phyloP scores from a whole-genome alignment of 805 yeast genomes.

The Sugiyamaella smithiae region DNA sequence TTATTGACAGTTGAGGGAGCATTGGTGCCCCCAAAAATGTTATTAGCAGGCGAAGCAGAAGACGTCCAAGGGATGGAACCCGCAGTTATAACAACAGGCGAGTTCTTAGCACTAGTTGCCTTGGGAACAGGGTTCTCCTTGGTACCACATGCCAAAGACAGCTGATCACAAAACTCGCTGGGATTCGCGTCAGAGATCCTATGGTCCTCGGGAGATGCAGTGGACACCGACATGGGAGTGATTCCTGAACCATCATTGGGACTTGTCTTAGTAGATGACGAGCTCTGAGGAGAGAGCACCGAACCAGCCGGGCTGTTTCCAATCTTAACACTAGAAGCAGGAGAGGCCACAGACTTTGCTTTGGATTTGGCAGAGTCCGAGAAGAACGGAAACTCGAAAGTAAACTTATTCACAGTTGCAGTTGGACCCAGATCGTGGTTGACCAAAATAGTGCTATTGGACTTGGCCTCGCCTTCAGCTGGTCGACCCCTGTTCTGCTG shows the following conservation, averaged over 20 bases:
- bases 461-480: not conserved
- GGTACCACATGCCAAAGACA: slow-evolving; percentile 82
- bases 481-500: slow-evolving; percentile 19
- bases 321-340: not conserved
- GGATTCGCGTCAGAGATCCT: slow-evolving; percentile 8
- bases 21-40: not conserved
- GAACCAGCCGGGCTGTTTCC: slow-evolving; percentile 4
- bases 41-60: slow-evolving; percentile 11
- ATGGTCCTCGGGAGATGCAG: slow-evolving; percentile 2
- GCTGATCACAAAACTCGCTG: slow-evolving; percentile 72
- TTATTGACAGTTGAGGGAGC: not conserved
- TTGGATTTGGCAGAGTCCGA: slow-evolving; percentile 17
- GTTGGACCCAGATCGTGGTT: slow-evolving; percentile 3
- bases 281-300: not conserved
- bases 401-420: slow-evolving; percentile 32
- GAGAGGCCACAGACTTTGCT: slow-evolving; percentile 7
- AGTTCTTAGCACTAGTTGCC: slow-evolving; percentile 16
- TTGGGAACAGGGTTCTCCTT: slow-evolving; percentile 61
- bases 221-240: not conserved
- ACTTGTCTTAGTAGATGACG: not conserved
- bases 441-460: not conserved
- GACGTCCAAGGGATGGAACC: slow-evolving; percentile 20
- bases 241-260: not conserved
- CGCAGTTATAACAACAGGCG: slow-evolving; percentile 22
- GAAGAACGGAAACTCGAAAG: slow-evolving; percentile 58